Base-by-base conservation (phyloP, 257 asterid genomes). In the Plectranthus barbatus region DNA sequence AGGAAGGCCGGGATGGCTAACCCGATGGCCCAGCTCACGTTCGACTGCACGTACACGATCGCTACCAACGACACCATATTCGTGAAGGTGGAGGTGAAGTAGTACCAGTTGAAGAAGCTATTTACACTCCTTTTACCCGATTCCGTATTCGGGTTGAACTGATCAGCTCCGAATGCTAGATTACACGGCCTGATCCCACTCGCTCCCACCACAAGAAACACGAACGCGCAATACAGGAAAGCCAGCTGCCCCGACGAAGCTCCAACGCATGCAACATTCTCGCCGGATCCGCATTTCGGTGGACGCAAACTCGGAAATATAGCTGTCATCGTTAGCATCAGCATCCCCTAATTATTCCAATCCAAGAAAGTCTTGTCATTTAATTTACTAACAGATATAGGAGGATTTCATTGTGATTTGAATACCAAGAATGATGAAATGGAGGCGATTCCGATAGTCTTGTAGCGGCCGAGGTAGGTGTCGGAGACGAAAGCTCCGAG, bases 151-250 rank as follows among this genome's bases (percentile, higher is more conserved):
- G 84, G 84, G 45, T 81, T 73, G 53, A 81, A 81, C 47, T 81
- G 87, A 36, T 81, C 87, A 0, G 84, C 87, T 0, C 87, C 87
- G 19, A 81, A 81, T 4, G 87, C 82, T 5, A 81, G 56, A 29
- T 81, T 81, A 42, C 87, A 81, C 0, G 87, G 87, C 68, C 87
- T 58, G 7, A 81, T 81, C 17, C 87, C 87, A 11, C 87, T 81
- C 2, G 87, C 82, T 0, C 87, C 84, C 26, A 78, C 10, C 11
- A 68, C 65, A 0, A 81, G 67, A 6, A 81, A 40, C 7, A 45
- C 68, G 57, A 79, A 81, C 4, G 61, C 69, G 0, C 23, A 17
- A 45, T 13, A 73, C 15, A 81, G 37, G 47, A 81, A 73, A 0
- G 60, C 37, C 11, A 76, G 60, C 31, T 81, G 84, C 64, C 78